phyloP scores from a whole-genome alignment of 2,329 filamentous ascomycete genomes.

The Fusarium sambucinum region DNA sequence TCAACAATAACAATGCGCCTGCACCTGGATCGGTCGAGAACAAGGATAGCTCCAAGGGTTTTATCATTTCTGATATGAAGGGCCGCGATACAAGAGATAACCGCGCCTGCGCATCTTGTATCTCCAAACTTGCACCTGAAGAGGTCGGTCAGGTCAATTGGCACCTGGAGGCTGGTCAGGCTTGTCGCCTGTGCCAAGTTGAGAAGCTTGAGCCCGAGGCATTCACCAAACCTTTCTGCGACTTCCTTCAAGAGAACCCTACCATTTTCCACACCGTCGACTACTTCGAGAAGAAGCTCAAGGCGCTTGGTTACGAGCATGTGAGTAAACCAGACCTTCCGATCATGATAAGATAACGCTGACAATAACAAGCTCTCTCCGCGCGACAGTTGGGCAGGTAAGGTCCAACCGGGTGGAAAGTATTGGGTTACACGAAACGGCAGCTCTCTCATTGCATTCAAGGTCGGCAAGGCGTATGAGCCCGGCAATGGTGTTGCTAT shows the following conservation, averaged over 20 bases:
- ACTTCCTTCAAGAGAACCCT: conserved; percentile 89
- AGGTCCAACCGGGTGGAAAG: conserved; percentile 83
- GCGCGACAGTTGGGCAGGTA: conserved; percentile 79
- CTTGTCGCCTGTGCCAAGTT: conserved; percentile 55
- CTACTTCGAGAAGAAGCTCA: conserved; percentile 79
- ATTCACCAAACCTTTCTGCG: conserved; percentile 86
- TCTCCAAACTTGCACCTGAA: conserved; percentile 50
- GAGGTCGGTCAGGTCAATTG: conserved; percentile 52
- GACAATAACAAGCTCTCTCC: conserved; percentile 71
- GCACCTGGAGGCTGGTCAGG: conserved; percentile 42
- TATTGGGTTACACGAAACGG: conserved; percentile 91
- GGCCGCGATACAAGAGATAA: conserved; percentile 52
- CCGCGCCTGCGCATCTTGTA: conserved; percentile 55
- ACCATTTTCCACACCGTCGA: conserved; percentile 93
- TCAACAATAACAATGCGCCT: conserved; percentile 46
- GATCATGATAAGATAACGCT: conserved; percentile 14
- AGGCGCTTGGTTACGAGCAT: conserved; percentile 78
- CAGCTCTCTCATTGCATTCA: conserved; percentile 86
- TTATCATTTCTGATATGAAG: conserved; percentile 61
- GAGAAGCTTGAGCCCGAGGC: conserved; percentile 65
- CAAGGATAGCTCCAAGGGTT: conserved; percentile 55
- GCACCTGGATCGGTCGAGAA: conserved; percentile 40
- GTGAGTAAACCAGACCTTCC: conserved; percentile 55
- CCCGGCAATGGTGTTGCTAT: conserved; percentile 89
- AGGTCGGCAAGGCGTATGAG: conserved; percentile 82